Evolutionary conservation across 805 yeast species (phyloP), one percentile per base, ranked within the genome.

Genomic region (Pichia thaimueangensis): DNA sequence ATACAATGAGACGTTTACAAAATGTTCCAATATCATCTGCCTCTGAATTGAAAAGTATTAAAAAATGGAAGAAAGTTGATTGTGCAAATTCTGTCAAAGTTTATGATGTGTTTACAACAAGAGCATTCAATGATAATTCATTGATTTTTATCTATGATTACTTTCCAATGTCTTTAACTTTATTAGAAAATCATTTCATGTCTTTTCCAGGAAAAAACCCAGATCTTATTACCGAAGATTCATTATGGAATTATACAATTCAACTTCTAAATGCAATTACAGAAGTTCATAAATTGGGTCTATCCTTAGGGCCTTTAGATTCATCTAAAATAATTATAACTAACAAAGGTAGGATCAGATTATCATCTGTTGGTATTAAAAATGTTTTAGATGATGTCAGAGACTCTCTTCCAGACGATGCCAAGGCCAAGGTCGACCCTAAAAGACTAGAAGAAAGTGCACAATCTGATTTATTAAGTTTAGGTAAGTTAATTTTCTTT

Each of bases 91-190:
- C 86, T 19, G 85, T 84, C 1, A 70, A 73, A 31, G 64, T 87
- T 6, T 73, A 76, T 33, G 96, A 89, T 57, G 87, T 93, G 6
- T 91, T 93, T 60, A 82, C 96, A 1, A 79, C 91, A 6, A 75
- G 87, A 43, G 82, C 87, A 5, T 93, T 93, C 66, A 91, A 86
- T 34, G 93, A 85, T 52, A 70, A 72, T 37, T 80, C 93, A 1
- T 69, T 93, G 43, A 73, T 87, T 32, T 67, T 88, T 34, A 82
- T 85, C 5, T 86, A 87, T 62, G 97, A 91, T 56, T 93, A 78
- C 59, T 85, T 74, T 60, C 97, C 98, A 20, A 68, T 78, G 47
- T 73, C 95, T 1, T 67, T 67, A 42, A 84, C 95, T 1, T 64
- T 91, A 37, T 66, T 69, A 43, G 95, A 87, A 47, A 69, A 72